Evolutionary conservation across 495 filamentous ascomycete genomes (phyloP).

Genomic region (Hyaloscypha bicolor): DNA sequence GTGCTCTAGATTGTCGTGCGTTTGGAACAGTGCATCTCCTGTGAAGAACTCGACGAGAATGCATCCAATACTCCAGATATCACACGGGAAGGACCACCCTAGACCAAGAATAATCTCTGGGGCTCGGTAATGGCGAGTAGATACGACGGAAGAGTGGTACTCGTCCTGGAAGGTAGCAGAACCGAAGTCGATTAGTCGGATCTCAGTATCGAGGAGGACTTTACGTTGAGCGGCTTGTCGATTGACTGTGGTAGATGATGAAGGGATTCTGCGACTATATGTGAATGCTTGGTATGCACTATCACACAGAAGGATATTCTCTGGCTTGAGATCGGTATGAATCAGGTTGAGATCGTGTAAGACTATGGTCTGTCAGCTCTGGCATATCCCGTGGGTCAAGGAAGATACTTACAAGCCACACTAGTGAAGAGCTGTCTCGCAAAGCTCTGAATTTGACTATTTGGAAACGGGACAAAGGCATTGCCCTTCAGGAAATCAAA

Average conservation of each 20-base stretch:
- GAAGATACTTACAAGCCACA: slow-evolving; percentile 82
- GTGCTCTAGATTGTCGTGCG: slow-evolving; percentile 97
- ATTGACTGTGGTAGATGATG: slow-evolving; percentile 74
- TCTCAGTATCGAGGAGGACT: slow-evolving; percentile 93
- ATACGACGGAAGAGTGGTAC: slow-evolving; percentile 97
- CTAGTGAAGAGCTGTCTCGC: slow-evolving; percentile 96
- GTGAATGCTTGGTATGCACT: slow-evolving; percentile 94
- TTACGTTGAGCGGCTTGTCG: slow-evolving; percentile 83
- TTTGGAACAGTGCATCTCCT: slow-evolving; percentile 96
- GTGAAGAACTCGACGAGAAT: slow-evolving; percentile 99
- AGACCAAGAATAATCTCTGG: slow-evolving; percentile 97
- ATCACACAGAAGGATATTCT: slow-evolving; percentile 94
- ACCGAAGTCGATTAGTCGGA: slow-evolving; percentile 96
- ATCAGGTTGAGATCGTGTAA: slow-evolving; percentile 97
- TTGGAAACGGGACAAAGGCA: slow-evolving; percentile 94
- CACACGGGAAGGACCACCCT: slow-evolving; percentile 97
- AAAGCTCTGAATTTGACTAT: slow-evolving; percentile 97
- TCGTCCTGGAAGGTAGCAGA: slow-evolving; percentile 98
- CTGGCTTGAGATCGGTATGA: slow-evolving; percentile 96
- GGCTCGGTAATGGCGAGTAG: slow-evolving; percentile 92
- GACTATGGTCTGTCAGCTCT: slow-evolving; percentile 53
- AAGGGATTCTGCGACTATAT: slow-evolving; percentile 92
- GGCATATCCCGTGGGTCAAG: background rate
- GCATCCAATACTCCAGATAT: slow-evolving; percentile 99
- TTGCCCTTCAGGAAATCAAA: slow-evolving; percentile 98